A percentile compares a stretch with the other conserved stretches of the same genome.
phyloP scores from a whole-genome alignment of 768 basidiomycete species.

The Mycena vulgaris region DNA sequence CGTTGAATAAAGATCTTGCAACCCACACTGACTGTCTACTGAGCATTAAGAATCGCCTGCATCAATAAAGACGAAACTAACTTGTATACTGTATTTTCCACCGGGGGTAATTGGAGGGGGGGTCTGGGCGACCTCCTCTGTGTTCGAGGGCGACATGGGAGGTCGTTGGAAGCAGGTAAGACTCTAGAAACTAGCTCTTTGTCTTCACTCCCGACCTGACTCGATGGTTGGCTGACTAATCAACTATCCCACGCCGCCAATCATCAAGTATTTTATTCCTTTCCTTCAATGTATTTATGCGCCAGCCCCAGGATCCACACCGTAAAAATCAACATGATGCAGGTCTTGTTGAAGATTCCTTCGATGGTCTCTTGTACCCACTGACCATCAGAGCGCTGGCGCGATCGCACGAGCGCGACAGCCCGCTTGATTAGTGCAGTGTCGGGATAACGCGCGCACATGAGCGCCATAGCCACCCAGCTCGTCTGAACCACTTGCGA shows the following conservation, averaged over 20 bases:
- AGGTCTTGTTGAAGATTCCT: slow-evolving; percentile 93
- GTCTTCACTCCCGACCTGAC: slow-evolving; percentile 1
- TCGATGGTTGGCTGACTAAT: not conserved
- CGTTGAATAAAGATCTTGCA: slow-evolving; percentile 96
- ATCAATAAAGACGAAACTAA: slow-evolving; percentile 53
- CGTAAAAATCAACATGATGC: slow-evolving; percentile 94
- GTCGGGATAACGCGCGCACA: slow-evolving; percentile 90
- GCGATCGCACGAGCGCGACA: slow-evolving; percentile 86
- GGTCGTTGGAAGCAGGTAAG: not conserved
- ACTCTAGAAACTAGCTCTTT: not conserved
- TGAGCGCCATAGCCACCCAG: slow-evolving; percentile 93
- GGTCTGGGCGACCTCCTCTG: slow-evolving; percentile 49
- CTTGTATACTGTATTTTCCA: slow-evolving; percentile 84
- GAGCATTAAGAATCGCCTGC: slow-evolving; percentile 50
- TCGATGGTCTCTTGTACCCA: slow-evolving; percentile 99
- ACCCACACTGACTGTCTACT: slow-evolving; percentile 89
- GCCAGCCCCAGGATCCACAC: slow-evolving; percentile 96
- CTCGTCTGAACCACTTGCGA: slow-evolving; percentile 93
- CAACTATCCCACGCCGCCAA: not conserved
- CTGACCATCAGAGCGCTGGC: slow-evolving; percentile 90
- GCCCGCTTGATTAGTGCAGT: slow-evolving; percentile 85
- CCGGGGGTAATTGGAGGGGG: slow-evolving; percentile 81
- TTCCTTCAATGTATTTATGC: slow-evolving; percentile 74
- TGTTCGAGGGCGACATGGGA: slow-evolving; percentile 36
- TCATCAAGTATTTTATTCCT: no score